Percentiles rank a stretch among this genome's conserved stretches.
phyloP scores from a whole-genome alignment of 768 basidiomycete genomes.

The Pulveroboletus frians region DNA sequence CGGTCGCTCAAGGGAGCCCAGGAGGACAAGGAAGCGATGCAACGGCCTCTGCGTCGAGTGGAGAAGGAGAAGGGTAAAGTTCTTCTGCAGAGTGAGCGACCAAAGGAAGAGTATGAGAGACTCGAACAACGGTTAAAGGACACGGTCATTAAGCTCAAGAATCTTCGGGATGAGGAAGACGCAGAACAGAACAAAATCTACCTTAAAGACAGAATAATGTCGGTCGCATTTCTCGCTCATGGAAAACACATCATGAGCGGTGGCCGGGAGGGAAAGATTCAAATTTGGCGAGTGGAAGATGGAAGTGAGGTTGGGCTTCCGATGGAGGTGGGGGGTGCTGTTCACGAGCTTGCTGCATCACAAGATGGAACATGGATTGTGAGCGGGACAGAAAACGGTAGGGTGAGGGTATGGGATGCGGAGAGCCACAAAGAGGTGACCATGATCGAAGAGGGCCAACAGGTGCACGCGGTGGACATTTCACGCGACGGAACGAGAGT shows the following conservation, averaged over 20 bases:
- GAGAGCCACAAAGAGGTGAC: not conserved
- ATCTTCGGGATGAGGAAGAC: slow-evolving; percentile 15
- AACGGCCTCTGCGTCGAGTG: slow-evolving; percentile 18
- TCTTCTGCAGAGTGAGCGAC: slow-evolving; percentile 9
- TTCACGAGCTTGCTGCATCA: not conserved
- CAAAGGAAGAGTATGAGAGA: slow-evolving; percentile 8
- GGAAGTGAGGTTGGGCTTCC: not conserved
- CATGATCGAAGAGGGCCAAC: not conserved
- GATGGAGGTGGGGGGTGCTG: not conserved
- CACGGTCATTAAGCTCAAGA: slow-evolving; percentile 23
- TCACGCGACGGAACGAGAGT: not conserved
- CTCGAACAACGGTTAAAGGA: slow-evolving; percentile 20
- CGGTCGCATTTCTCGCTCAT: not conserved
- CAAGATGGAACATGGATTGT: not conserved
- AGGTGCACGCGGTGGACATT: not conserved
- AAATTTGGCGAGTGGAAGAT: not conserved
- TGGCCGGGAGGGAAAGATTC: not conserved
- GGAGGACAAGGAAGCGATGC: slow-evolving; percentile 10
- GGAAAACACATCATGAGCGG: slow-evolving; percentile 1
- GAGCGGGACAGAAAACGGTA: not conserved
- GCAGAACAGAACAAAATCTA: not conserved
- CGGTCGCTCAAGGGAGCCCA: slow-evolving; percentile 17
- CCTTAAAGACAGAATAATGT: not conserved
- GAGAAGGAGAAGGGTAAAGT: slow-evolving; percentile 17
- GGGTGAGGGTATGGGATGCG: not conserved